phyloP scores from a whole-genome alignment of 2,329 filamentous ascomycete genomes.

The Pseudofabraea citricarpa region DNA sequence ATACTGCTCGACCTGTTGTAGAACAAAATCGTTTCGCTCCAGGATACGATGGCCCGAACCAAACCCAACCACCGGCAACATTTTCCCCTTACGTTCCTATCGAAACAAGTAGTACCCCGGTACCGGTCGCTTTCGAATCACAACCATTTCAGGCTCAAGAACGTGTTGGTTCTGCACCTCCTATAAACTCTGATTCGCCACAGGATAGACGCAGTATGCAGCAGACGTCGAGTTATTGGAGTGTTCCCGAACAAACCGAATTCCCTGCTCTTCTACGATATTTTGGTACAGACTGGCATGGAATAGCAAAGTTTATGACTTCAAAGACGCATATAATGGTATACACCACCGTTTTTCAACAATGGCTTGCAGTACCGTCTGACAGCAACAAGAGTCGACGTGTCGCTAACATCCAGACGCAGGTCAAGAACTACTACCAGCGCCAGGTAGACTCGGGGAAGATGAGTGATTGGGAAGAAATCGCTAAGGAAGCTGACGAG shows the following conservation, averaged over 20 bases:
- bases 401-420: conserved; percentile 27
- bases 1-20: conserved; percentile 11
- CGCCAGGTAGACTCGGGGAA: conserved; percentile 54
- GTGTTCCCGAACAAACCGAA: conserved; percentile 73
- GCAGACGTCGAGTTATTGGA: conserved; percentile 81
- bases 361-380: conserved; percentile 19
- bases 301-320: conserved; percentile 73
- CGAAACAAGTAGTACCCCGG: conserved; percentile 14
- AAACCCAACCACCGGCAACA: conserved; percentile 7
- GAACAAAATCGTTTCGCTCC: conserved; percentile 14
- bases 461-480: conserved; percentile 53
- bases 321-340: conserved; percentile 87
- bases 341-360: conserved; percentile 31
- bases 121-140: conserved; percentile 15
- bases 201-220: conserved; percentile 23
- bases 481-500: conserved; percentile 55
- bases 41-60: conserved; percentile 17
- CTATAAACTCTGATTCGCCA: conserved; percentile 17
- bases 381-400: conserved; percentile 23
- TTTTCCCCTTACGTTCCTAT: conserved; percentile 16
- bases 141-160: conserved; percentile 18
- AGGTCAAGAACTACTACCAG: conserved; percentile 67
- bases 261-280: conserved; percentile 68
- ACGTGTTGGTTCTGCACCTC: conserved; percentile 22
- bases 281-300: conserved; percentile 75